Conservation (phyloP, 805 yeast species). For the Millerago galiae region DNA sequence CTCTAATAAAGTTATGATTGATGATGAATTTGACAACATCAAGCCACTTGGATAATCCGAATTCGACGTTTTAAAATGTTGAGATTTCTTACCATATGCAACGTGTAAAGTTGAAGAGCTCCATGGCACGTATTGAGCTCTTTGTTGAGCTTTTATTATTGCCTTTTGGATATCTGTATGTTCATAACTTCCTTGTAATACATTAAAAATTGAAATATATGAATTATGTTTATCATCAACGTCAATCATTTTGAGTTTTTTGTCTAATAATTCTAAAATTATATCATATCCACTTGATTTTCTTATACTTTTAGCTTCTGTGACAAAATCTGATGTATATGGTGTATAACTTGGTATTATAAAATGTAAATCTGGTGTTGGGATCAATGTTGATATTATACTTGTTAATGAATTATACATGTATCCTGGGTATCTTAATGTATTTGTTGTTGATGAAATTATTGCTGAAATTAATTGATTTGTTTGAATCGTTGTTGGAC, state of each 20-base stretch:
- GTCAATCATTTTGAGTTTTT: constrained; percentile 66
- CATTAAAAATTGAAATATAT: constrained; percentile 67
- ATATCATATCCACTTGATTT: constrained; percentile 81
- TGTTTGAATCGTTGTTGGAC: constrained; percentile 61
- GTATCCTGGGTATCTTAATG: constrained; percentile 86
- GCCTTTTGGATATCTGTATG: constrained; percentile 71
- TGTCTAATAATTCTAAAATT: constrained; percentile 73
- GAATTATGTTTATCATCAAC: constrained; percentile 37
- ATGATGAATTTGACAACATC: constrained; percentile 77
- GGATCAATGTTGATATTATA: constrained; percentile 73
- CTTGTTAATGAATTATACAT: constrained; percentile 83
- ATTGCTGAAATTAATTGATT: constrained; percentile 83
- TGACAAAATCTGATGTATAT: constrained; percentile 62
- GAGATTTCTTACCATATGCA: constrained; percentile 69
- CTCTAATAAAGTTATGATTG: constrained; percentile 59
- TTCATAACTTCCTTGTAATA: constrained; percentile 56
- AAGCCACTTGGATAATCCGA: constrained; percentile 63
- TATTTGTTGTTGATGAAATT: constrained; percentile 78
- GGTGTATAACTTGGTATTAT: constrained; percentile 70
- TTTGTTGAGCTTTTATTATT: constrained; percentile 51
- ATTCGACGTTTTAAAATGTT: constrained; percentile 33
- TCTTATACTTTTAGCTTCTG: constrained; percentile 52
- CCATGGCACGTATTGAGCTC: constrained; percentile 82
- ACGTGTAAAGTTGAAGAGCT: constrained; percentile 73
- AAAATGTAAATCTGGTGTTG: constrained; percentile 80